Percentiles rank a stretch among this genome's conserved stretches.
These are phyloP conservation scores for Tricholoma matsutake DNA, from an alignment of 768 basidiomycete species.

Conservation along the genomic window DNA sequence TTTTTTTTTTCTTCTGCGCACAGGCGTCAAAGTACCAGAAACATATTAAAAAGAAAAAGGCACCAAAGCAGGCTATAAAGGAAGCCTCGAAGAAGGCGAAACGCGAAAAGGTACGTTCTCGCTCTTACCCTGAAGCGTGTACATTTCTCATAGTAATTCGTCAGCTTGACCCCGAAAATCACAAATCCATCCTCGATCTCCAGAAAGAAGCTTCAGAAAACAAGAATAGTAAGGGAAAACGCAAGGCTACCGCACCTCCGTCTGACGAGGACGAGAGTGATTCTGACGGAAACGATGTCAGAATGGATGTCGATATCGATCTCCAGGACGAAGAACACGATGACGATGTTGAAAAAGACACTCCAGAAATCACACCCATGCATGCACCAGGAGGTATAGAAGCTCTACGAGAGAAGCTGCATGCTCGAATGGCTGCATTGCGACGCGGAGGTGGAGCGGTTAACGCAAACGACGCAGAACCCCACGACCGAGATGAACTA, in stretches of 20 bases:
- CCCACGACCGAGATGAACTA: constrained; percentile 74
- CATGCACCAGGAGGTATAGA: constrained; percentile 58
- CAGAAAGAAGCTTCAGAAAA: constrained; percentile 51
- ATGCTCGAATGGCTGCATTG: constrained; percentile 70
- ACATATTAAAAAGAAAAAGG: constrained; percentile 82
- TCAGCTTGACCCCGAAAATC: constrained; percentile 91
- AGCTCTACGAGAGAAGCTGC: constrained; percentile 67
- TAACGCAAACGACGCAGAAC: constrained; percentile 32
- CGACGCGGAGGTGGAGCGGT: constrained; percentile 39
- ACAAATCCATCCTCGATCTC: constrained; percentile 71
- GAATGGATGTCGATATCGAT: constrained; percentile 38
- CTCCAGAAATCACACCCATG: constrained; percentile 55
- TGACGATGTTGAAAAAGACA: constrained; percentile 32
- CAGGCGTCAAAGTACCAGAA: constrained; percentile 73
- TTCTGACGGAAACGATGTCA: constrained; percentile 25
- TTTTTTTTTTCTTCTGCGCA: constrained; percentile 30
- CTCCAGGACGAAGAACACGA: constrained; percentile 33
- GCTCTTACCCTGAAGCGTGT: not conserved
- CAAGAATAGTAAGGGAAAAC: constrained; percentile 41
- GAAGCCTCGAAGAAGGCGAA: constrained; percentile 88
- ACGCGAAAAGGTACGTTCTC: constrained; percentile 69
- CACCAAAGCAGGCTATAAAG: constrained; percentile 82
- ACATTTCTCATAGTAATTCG: constrained; percentile 3
- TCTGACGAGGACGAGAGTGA: constrained; percentile 32
- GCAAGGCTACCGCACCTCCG: constrained; percentile 34